phyloP scores from a whole-genome alignment of 73 alveolate species.

The Symbiodinium pilosum region DNA sequence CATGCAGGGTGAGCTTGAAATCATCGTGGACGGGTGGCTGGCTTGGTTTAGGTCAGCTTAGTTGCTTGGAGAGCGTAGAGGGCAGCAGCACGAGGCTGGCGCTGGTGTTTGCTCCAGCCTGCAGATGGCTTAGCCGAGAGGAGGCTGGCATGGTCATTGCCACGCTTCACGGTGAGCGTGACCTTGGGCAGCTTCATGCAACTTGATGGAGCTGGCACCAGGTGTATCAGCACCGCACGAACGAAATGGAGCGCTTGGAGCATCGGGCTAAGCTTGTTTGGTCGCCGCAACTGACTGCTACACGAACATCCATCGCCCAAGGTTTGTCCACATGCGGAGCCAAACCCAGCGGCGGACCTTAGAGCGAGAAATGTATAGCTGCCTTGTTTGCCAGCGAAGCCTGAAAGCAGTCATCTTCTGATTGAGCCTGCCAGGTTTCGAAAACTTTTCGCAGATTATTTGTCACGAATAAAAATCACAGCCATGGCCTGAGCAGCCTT shows the following conservation, averaged over 20 bases:
- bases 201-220: too few species aligned
- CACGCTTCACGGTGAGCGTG: too few species aligned
- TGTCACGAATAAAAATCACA: conserved; percentile 44
- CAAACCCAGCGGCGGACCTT: conserved; percentile 69
- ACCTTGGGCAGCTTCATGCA: too few species aligned
- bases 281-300: not conserved
- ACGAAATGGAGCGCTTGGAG: conserved; percentile 88
- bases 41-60: not conserved
- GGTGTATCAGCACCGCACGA: conserved; percentile 83
- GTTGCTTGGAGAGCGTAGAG: too few species aligned
- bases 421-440: conserved; percentile 35
- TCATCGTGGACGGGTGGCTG: conserved; percentile 60
- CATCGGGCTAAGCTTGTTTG: not conserved
- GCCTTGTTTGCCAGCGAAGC: not conserved
- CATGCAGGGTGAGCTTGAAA: conserved; percentile 83
- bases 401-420: not conserved
- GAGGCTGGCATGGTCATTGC: too few species aligned
- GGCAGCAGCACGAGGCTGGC: conserved; percentile 4
- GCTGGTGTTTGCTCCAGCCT: conserved; percentile 77
- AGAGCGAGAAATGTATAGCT: conserved; percentile 44
- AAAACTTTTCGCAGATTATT: conserved; percentile 53
- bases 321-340: conserved; percentile 94
- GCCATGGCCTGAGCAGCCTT: not conserved
- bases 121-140: conserved; percentile 87
- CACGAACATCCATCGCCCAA: too few species aligned